Percentiles rank a stretch among this genome's conserved stretches.
phyloP scores from a whole-genome alignment of 176 grass and related monocot genomes.

The Pontederia crassipes region DNA sequence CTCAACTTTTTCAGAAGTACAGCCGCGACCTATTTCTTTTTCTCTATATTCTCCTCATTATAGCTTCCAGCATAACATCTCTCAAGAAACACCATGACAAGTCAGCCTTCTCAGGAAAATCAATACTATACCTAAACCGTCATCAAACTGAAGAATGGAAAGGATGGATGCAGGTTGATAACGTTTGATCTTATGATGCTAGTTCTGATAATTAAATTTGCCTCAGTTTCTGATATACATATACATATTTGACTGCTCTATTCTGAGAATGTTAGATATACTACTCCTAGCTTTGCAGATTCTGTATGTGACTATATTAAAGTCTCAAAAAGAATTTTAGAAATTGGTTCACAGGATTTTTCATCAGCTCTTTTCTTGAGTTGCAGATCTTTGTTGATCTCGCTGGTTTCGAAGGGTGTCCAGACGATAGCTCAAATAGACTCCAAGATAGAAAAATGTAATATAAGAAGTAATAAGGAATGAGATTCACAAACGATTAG shows the following conservation, averaged over 20 bases:
- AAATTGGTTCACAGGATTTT: no score
- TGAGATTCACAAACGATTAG: no score
- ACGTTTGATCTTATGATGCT: constrained; percentile 6
- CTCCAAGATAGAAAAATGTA: no score
- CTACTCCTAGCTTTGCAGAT: no score
- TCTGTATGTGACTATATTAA: no score
- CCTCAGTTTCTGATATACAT: neutral
- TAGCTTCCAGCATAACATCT: constrained; percentile 56
- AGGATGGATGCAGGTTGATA: constrained; percentile 88
- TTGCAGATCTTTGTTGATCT: no score
- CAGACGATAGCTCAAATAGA: no score
- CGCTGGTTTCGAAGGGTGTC: no score
- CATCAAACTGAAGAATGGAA: constrained; percentile 91
- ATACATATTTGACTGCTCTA: neutral
- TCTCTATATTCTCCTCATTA: constrained; percentile 76
- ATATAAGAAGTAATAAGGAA: no score
- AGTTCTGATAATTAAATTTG: neutral
- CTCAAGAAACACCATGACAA: constrained; percentile 70
- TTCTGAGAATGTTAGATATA: neutral
- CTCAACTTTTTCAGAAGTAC: constrained; percentile 49
- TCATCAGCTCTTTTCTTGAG: no score
- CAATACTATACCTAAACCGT: constrained; percentile 67
- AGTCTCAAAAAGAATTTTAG: no score
- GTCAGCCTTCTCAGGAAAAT: constrained; percentile 58
- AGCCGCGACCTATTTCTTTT: constrained; percentile 86